Conservation (phyloP, 2,329 filamentous ascomycete species). For the Thelonectria rubi region DNA sequence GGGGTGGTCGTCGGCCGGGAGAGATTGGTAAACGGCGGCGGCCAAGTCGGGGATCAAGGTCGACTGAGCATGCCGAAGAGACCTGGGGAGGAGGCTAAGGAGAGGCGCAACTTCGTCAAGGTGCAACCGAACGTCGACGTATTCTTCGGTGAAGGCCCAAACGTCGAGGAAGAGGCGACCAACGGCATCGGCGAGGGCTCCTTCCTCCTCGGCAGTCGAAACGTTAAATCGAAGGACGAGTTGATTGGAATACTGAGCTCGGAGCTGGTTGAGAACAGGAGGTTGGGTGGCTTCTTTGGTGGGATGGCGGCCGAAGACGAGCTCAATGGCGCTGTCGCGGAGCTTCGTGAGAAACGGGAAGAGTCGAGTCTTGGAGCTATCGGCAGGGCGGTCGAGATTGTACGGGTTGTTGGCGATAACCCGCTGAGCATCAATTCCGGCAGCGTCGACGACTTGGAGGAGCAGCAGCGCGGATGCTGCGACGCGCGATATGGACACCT, state of each 20-base stretch:
- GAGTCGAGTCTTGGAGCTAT: conserved; percentile 37
- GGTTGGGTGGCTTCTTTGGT: conserved; percentile 41
- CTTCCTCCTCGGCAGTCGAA: conserved; percentile 72
- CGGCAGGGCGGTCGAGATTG: conserved; percentile 28
- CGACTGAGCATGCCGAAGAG: conserved; percentile 75
- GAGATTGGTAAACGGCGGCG: conserved; percentile 72
- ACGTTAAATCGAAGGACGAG: conserved; percentile 92
- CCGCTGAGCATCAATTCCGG: conserved; percentile 43
- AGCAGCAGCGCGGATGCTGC: conserved; percentile 39
- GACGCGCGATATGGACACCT: conserved; percentile 35
- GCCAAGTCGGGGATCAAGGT: conserved; percentile 84
- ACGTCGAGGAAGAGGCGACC: conserved; percentile 85
- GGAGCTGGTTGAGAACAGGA: conserved; percentile 44
- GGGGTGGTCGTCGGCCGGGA: conserved; percentile 38
- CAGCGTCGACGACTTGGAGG: conserved; percentile 41
- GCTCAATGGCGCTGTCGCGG: conserved; percentile 59
- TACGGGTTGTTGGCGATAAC: conserved; percentile 26
- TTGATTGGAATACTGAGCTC: conserved; percentile 74
- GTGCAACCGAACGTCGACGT: conserved; percentile 84
- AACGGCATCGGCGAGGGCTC: conserved; percentile 75
- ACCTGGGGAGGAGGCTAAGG: conserved; percentile 78
- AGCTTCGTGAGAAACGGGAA: conserved; percentile 62
- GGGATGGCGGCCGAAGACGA: conserved; percentile 58
- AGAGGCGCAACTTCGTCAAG: conserved; percentile 81
- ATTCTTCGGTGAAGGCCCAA: conserved; percentile 84